Evolutionary conservation across 2,329 filamentous ascomycete genomes (phyloP).

Genomic region (Aspergillus bombycis): DNA sequence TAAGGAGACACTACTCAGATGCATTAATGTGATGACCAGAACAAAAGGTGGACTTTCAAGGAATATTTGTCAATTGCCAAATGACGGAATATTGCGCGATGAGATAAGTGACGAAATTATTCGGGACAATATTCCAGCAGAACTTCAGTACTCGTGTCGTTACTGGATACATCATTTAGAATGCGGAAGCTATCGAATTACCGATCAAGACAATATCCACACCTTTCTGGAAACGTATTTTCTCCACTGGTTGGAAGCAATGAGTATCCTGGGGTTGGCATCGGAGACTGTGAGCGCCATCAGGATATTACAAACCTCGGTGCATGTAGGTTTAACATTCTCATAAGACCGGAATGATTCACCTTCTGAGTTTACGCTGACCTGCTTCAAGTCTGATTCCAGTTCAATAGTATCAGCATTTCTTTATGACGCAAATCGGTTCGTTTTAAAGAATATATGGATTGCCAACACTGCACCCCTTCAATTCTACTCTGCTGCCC

Average conservation of each 20-base stretch:
- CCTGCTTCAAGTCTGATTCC: neutral
- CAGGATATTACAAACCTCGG: neutral
- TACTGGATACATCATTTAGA: neutral
- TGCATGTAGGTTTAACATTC: neutral
- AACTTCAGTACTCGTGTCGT: neutral
- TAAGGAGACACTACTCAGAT: constrained; percentile 10
- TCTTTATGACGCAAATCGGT: neutral
- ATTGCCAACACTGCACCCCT: neutral
- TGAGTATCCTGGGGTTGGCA: neutral
- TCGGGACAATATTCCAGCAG: neutral
- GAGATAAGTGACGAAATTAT: neutral
- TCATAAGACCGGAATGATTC: neutral
- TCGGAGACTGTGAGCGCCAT: neutral
- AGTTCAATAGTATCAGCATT: neutral
- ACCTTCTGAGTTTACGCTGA: neutral
- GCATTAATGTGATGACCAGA: neutral
- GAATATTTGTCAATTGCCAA: neutral
- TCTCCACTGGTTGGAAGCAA: neutral
- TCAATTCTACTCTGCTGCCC: neutral
- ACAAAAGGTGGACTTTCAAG: neutral
- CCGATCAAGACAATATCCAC: neutral
- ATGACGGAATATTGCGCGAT: neutral
- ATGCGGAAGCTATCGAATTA: neutral
- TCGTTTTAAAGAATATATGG: neutral
- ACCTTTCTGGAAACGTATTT: neutral